A percentile compares a stretch with the other conserved stretches of the same genome.
Conservation (phyloP, 352 stramenopile genomes). For the Plasmopara muralis region DNA sequence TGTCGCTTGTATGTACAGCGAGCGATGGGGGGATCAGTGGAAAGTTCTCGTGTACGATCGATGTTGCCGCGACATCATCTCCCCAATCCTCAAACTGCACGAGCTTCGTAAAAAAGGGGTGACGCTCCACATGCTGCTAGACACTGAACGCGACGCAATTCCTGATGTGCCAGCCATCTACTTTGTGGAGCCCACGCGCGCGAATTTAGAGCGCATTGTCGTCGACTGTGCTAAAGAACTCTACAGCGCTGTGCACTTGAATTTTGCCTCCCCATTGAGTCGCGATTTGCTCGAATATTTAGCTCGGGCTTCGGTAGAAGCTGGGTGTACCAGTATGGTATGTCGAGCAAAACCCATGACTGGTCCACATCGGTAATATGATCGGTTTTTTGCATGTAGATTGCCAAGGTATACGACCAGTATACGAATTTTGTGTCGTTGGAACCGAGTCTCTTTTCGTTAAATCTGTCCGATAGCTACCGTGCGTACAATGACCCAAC, state of each 20-base stretch:
- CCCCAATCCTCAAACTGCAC: slow-evolving; percentile 95
- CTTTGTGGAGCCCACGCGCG: slow-evolving; percentile 92
- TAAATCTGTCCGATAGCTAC: slow-evolving; percentile 92
- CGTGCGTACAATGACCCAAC: slow-evolving; percentile 89
- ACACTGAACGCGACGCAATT: slow-evolving; percentile 92
- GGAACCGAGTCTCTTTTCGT: slow-evolving; percentile 91
- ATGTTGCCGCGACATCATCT: slow-evolving; percentile 95
- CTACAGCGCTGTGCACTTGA: slow-evolving; percentile 91
- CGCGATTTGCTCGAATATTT: slow-evolving; percentile 84
- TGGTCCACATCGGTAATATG: neutral
- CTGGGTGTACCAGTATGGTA: slow-evolving; percentile 74
- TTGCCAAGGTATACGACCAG: slow-evolving; percentile 95
- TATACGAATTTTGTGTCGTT: slow-evolving; percentile 97
- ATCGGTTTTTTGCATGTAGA: slow-evolving; percentile 26
- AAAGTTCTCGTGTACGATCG: slow-evolving; percentile 98
- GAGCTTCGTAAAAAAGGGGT: slow-evolving; percentile 94
- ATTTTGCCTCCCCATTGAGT: slow-evolving; percentile 90
- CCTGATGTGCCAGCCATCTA: slow-evolving; percentile 97
- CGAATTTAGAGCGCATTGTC: slow-evolving; percentile 94
- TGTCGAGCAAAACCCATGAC: neutral
- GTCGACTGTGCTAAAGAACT: slow-evolving; percentile 90
- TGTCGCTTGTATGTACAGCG: slow-evolving; percentile 18
- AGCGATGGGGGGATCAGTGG: slow-evolving; percentile 82
- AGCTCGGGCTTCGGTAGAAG: slow-evolving; percentile 68
- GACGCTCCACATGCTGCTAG: slow-evolving; percentile 96